Evolutionary conservation across 257 asterid genomes (phyloP), one percentile per base, ranked within the genome.

Genomic region (Craterostigma plantagineum): DNA sequence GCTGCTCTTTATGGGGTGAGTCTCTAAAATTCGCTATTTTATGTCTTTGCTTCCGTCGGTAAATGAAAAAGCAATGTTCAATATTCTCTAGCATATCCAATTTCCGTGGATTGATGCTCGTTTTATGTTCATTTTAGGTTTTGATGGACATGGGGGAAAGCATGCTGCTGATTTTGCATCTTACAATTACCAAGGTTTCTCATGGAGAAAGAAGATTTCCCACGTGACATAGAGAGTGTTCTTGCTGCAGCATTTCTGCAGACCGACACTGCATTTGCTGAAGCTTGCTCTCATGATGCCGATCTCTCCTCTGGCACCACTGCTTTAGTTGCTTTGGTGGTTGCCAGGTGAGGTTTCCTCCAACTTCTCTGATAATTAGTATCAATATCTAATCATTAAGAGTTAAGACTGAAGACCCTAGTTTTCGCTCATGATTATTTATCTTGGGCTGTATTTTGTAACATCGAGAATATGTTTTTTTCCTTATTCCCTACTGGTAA

Each of bases 231-330:
- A 38, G 92, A 83, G 58, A 70, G 78, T 48, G 91, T 58, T 13
- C 61, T 83, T 54, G 33, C 91, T 38, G 70, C 94, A 33, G 98
- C 98, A 53, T 83, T 79, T 63, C 50, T 68, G 56, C 94, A 75
- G 55, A 77, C 94, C 3, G 95, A 90, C 62, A 65, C 71, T 46
- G 94, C 95, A 60, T 77, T 90, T 42, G 86, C 98, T 3, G 72
- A 82, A 66, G 95, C 97, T 48, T 87, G 97, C 69, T 46, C 75
- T 34, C 56, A 55, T 63, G 74, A 87, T 62, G 78, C 66, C 12
- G 90, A 65, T 68, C 90, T 82, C 66, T 95, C 97, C 55, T 87
- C 97, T 52, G 97, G 97, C 46, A 87, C 97, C 71, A 87, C 97
- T 61, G 98, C 94, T 38, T 61, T 90, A 74, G 81, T 91, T 17